Percentiles rank a stretch among this genome's conserved stretches.
Conservation (phyloP, 1,139 yeast species). For the Yamadazyma mexicana region DNA sequence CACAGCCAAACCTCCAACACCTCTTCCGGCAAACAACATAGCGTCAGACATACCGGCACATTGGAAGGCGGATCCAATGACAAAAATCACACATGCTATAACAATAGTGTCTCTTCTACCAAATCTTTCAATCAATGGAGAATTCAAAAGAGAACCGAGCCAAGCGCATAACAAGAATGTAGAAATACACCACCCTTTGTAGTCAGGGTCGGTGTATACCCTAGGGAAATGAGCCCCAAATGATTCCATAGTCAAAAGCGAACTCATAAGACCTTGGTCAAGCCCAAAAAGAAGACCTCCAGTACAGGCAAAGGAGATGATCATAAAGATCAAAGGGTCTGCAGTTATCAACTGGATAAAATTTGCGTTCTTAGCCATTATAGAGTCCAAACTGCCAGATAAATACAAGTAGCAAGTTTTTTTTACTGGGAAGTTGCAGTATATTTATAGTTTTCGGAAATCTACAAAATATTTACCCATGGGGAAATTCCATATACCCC, state of each 20-base stretch:
- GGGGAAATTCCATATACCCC: not conserved
- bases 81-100: conserved; percentile 23
- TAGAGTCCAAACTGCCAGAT: not conserved
- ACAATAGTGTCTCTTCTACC: conserved; percentile 36
- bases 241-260: conserved; percentile 50
- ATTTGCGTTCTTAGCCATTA: not conserved
- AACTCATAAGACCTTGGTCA: conserved; percentile 77
- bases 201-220: conserved; percentile 20
- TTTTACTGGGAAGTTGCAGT: not conserved
- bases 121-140: conserved; percentile 23
- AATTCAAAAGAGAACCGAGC: conserved; percentile 22
- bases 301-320: conserved; percentile 20
- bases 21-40: conserved; percentile 26
- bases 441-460: not conserved
- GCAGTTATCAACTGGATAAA: conserved; percentile 6
- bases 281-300: conserved; percentile 55
- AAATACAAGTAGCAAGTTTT: too few relatives aligned
- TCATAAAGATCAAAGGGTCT: conserved; percentile 18
- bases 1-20: conserved; percentile 24
- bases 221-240: conserved; percentile 21
- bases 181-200: conserved; percentile 25
- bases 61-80: conserved; percentile 39
- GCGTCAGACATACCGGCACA: conserved; percentile 18
- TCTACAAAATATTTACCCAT: not conserved
- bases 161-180: conserved; percentile 23